phyloP scores from a whole-genome alignment of 306 rosid genomes.

The Boehmeria nivea region DNA sequence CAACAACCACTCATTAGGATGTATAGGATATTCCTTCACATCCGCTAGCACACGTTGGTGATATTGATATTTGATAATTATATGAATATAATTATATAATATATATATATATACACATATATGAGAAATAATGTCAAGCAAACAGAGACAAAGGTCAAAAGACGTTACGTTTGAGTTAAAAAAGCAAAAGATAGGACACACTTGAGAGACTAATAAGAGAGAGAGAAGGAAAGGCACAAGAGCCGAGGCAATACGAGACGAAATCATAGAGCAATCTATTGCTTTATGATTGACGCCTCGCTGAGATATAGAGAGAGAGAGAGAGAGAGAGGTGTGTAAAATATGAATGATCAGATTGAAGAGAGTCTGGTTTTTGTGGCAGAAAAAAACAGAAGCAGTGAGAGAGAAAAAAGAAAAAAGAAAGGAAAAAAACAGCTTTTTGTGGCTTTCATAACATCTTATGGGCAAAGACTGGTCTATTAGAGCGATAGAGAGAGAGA shows the following conservation, averaged over 20 bases:
- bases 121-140: neutral
- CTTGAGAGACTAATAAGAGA: neutral
- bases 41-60: too few relatives aligned
- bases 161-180: neutral
- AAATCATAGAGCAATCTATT: slow-evolving; percentile 18
- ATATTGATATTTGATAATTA: too few relatives aligned
- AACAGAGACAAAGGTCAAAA: slow-evolving; percentile 10
- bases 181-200: slow-evolving; percentile 7
- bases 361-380: neutral
- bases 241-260: slow-evolving; percentile 7
- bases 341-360: neutral
- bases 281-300: slow-evolving; percentile 17
- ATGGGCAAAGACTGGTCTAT: slow-evolving; percentile 5
- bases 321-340: neutral
- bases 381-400: neutral
- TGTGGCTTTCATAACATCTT: neutral
- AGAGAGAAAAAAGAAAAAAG: too few relatives aligned
- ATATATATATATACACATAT: neutral
- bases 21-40: too few relatives aligned
- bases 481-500: neutral
- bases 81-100: neutral
- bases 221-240: neutral
- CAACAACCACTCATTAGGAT: neutral
- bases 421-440: neutral
- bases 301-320: slow-evolving; percentile 5